Evolutionary conservation across 176 grass and related monocot species (phyloP).

Genomic region (Ensete ventricosum): DNA sequence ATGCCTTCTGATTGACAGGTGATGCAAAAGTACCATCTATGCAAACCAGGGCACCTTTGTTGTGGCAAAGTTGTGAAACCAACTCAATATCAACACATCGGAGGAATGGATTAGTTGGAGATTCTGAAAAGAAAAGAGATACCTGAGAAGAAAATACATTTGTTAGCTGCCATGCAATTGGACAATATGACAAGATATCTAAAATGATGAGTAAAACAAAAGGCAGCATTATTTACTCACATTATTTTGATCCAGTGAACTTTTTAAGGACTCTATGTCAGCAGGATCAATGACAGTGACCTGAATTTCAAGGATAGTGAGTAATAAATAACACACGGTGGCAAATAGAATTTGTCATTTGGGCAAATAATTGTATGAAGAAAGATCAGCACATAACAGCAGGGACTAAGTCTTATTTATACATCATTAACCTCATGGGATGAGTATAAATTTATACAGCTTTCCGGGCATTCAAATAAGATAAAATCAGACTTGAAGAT

Average conservation of each 20-base stretch:
- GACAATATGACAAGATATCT: neutral
- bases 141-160: conserved; percentile 34
- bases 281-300: conserved; percentile 91
- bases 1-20: conserved; percentile 96
- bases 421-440: neutral
- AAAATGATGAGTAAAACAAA: neutral
- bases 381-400: no score
- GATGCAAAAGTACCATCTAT: conserved; percentile 98
- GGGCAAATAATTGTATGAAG: no score
- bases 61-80: conserved; percentile 87
- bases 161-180: neutral
- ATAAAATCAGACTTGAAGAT: neutral
- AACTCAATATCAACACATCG: conserved; percentile 90
- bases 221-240: conserved; percentile 28
- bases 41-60: conserved; percentile 83
- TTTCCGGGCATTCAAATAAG: neutral
- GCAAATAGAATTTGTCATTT: neutral
- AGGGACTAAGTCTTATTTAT: neutral
- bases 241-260: conserved; percentile 76
- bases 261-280: conserved; percentile 71
- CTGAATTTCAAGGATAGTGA: conserved; percentile 29
- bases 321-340: conserved; percentile 1
- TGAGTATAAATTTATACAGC: neutral
- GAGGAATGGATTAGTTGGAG: conserved; percentile 98
- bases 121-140: conserved; percentile 92